A percentile compares a stretch with the other conserved stretches of the same genome.
Conservation (phyloP, 305 asterid genomes). For the Solanum hybrid region DNA sequence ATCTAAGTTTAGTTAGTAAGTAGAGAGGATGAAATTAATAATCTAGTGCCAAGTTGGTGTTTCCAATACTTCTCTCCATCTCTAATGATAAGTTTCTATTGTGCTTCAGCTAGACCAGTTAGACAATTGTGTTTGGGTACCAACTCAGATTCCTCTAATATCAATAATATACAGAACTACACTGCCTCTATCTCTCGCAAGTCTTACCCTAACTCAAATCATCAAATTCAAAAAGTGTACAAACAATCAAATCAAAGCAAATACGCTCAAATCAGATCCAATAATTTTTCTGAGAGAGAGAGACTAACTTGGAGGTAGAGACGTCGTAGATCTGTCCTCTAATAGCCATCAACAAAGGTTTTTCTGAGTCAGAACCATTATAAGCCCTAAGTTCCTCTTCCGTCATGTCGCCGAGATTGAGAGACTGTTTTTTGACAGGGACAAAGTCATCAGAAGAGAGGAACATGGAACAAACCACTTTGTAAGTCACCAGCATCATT, state of each 20-base stretch:
- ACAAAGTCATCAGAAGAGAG: constrained; percentile 58
- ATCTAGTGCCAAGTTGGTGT: not conserved
- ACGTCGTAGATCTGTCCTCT: constrained; percentile 91
- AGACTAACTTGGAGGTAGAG: constrained; percentile 64
- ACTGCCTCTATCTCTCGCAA: not conserved
- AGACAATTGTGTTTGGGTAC: not conserved
- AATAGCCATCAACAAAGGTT: constrained; percentile 84
- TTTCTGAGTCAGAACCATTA: constrained; percentile 66
- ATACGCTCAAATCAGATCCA: not conserved
- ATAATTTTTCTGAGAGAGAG: not conserved
- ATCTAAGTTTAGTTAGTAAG: too few relatives aligned
- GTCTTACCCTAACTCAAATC: not conserved
- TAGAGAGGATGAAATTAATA: not conserved
- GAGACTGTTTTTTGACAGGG: constrained; percentile 67
- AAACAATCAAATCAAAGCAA: not conserved
- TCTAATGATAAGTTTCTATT: not conserved
- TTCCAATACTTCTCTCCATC: not conserved
- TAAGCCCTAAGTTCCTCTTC: constrained; percentile 63
- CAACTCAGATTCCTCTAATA: not conserved
- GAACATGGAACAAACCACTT: constrained; percentile 57
- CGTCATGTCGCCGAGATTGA: constrained; percentile 61
- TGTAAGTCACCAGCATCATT: constrained; percentile 59
- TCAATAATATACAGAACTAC: not conserved
- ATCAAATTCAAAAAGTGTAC: not conserved
- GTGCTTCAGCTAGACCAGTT: not conserved